A percentile compares a stretch with the other conserved stretches of the same genome.
Conservation (phyloP, 805 yeast genomes). For the Cyberlindnera bimundalis region DNA sequence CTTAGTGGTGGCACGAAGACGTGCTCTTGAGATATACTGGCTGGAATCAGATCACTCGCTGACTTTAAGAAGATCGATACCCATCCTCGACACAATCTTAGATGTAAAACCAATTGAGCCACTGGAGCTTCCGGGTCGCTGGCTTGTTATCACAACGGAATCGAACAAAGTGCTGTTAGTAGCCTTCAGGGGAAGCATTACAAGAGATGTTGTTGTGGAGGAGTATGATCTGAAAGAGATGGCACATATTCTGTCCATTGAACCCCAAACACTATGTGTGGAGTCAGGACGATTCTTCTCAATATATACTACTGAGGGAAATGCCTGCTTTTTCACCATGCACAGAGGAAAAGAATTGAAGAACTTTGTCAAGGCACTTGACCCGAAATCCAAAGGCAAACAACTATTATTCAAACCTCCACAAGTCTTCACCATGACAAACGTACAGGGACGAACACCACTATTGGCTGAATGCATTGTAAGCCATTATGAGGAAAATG, state of each 20-base stretch:
- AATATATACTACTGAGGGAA: slow-evolving; percentile 20
- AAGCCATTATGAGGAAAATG: slow-evolving; percentile 11
- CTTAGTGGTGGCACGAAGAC: slow-evolving; percentile 18
- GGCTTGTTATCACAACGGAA: slow-evolving; percentile 19
- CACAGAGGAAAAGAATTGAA: slow-evolving; percentile 12
- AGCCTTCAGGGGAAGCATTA: slow-evolving; percentile 14
- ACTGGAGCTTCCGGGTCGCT: slow-evolving; percentile 6
- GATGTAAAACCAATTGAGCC: slow-evolving; percentile 16
- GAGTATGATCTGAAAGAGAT: slow-evolving; percentile 12
- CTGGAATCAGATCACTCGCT: not conserved
- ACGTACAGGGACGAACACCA: slow-evolving; percentile 19
- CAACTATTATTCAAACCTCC: slow-evolving; percentile 17
- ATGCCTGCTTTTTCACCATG: slow-evolving; percentile 11
- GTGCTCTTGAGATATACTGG: slow-evolving; percentile 15
- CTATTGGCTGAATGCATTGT: slow-evolving; percentile 14
- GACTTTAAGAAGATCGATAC: slow-evolving; percentile 11
- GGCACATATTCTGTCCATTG: slow-evolving; percentile 10
- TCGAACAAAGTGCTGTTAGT: slow-evolving; percentile 16
- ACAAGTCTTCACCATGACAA: slow-evolving; percentile 13
- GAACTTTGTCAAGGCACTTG: slow-evolving; percentile 18
- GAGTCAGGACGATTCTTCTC: slow-evolving; percentile 14
- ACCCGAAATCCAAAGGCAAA: slow-evolving; percentile 1
- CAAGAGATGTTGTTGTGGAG: slow-evolving; percentile 12
- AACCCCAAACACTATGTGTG: slow-evolving; percentile 15
- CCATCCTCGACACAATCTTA: slow-evolving; percentile 16